Base-by-base conservation (phyloP, 495 filamentous ascomycete genomes). In the Neurospora sp. region DNA sequence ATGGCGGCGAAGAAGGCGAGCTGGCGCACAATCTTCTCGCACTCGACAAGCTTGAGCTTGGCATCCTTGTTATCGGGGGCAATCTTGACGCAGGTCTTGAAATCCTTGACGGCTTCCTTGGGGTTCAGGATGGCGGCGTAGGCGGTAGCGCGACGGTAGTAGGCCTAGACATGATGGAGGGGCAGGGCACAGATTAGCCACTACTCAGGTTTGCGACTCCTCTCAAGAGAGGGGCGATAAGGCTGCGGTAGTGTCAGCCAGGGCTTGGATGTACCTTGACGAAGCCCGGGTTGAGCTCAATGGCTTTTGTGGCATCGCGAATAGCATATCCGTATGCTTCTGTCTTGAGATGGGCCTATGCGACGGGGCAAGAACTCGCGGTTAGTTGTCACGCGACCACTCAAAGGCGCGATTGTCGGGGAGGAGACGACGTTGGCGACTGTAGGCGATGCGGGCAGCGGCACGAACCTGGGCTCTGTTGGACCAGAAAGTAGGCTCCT, bases 261-360 rank as follows among this genome's bases (percentile, higher is more conserved):
- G 40, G 28, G 42, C 8, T 37, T 24, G 31, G 39, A 62, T 77
- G 70, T 84, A 94, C 93, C 89, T 97, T 97, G 78, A 92, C 86
- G 79, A 96, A 93, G 79, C 85, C 86, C n/a, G 92, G 88, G 79
- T 98, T 93, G 69, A 98, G 85, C 78, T 97, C 94, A 77, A 98
- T 90, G 24, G 96, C 95, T 82, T 92, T 94, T n/a, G 92, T 92
- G 36, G 96, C 96, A 84, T 99, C 96, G 34, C 91, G 86, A 74
- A 98, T 91, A 11, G 96, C 94, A 82, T 93, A 94, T 17, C 96
- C 96, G 82, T 94, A 97, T 36, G 94, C 87, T 83, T 99, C 96
- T 71, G 94, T 90, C 86, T 98, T 98, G 81, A 98, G 94, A 80
- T 99, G 88, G 71, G 93, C 92, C 93, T 97, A 80, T 13, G 21